Conservation (phyloP, 805 yeast species). For the Starmera quercuum region DNA sequence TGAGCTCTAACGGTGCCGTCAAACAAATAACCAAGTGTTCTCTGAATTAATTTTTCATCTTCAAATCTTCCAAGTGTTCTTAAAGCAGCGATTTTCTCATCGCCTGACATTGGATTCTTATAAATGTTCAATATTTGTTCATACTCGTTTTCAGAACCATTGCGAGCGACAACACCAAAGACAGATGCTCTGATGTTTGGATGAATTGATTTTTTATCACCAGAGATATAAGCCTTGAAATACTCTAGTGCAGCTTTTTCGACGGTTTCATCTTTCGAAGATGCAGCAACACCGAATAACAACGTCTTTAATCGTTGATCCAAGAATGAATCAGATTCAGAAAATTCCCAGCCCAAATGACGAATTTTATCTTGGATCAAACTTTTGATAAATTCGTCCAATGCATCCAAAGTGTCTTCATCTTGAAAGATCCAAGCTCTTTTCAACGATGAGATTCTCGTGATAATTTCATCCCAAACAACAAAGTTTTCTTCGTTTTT, state of each 20-base stretch:
- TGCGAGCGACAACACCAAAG: slow-evolving; percentile 57
- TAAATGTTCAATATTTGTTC: slow-evolving; percentile 56
- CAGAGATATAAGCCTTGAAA: slow-evolving; percentile 48
- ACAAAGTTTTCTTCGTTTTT: slow-evolving; percentile 51
- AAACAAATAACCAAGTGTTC: slow-evolving; percentile 48
- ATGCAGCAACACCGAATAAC: slow-evolving; percentile 54
- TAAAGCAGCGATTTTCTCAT: slow-evolving; percentile 65
- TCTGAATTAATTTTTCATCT: slow-evolving; percentile 41
- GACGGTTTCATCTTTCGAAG: slow-evolving; percentile 40
- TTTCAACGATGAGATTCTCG: slow-evolving; percentile 39
- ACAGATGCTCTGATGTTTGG: slow-evolving; percentile 66
- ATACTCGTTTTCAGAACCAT: slow-evolving; percentile 56
- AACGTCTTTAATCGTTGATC: slow-evolving; percentile 60
- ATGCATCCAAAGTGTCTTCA: slow-evolving; percentile 34
- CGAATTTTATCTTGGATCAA: slow-evolving; percentile 48
- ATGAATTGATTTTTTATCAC: slow-evolving; percentile 62
- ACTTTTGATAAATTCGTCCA: slow-evolving; percentile 44
- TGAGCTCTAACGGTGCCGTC: slow-evolving; percentile 59
- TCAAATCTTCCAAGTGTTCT: slow-evolving; percentile 60
- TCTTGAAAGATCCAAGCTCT: slow-evolving; percentile 51
- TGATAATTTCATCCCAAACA: slow-evolving; percentile 58
- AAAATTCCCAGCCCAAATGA: slow-evolving; percentile 59
- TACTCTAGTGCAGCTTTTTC: slow-evolving; percentile 37
- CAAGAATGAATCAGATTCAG: slow-evolving; percentile 45
- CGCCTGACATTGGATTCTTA: slow-evolving; percentile 50